Conservation (phyloP, 306 rosid genomes). For the Pueraria montana region DNA sequence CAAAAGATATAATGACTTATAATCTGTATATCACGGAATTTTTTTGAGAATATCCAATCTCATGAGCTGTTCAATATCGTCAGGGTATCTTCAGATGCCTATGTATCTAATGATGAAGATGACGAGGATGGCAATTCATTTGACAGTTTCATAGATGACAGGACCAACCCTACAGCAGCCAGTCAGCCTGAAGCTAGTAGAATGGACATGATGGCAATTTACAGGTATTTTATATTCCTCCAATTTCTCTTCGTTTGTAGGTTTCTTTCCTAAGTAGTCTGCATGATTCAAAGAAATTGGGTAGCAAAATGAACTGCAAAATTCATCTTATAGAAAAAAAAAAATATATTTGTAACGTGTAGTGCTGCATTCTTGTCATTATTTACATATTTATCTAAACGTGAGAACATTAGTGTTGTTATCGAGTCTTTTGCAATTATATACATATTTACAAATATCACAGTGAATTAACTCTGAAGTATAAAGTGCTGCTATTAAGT, state of each 20-base stretch:
- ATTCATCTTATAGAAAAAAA: neutral
- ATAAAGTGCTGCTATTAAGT: neutral
- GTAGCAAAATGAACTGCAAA: slow-evolving; percentile 30
- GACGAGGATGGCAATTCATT: slow-evolving; percentile 64
- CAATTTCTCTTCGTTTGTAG: slow-evolving; percentile 14
- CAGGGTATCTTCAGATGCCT: slow-evolving; percentile 81
- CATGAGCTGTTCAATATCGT: slow-evolving; percentile 43
- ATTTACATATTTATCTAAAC: slow-evolving; percentile 25
- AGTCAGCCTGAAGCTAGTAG: slow-evolving; percentile 71
- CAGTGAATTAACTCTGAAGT: neutral
- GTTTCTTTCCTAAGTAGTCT: neutral
- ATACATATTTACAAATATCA: neutral
- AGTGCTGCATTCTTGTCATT: neutral
- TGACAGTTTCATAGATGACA: slow-evolving; percentile 96
- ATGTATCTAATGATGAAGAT: slow-evolving; percentile 79
- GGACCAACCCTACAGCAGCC: slow-evolving; percentile 64
- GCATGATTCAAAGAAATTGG: neutral
- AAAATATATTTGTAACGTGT: neutral
- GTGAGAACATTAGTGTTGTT: slow-evolving; percentile 32
- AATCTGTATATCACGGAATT: slow-evolving; percentile 30
- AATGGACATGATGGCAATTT: slow-evolving; percentile 90
- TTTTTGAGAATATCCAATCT: slow-evolving; percentile 39
- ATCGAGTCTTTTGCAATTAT: neutral
- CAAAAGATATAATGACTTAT: slow-evolving; percentile 25
- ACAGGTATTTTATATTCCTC: slow-evolving; percentile 65